Conservation (phyloP, 176 grass and related monocot species). For the Dactylis glomerata region DNA sequence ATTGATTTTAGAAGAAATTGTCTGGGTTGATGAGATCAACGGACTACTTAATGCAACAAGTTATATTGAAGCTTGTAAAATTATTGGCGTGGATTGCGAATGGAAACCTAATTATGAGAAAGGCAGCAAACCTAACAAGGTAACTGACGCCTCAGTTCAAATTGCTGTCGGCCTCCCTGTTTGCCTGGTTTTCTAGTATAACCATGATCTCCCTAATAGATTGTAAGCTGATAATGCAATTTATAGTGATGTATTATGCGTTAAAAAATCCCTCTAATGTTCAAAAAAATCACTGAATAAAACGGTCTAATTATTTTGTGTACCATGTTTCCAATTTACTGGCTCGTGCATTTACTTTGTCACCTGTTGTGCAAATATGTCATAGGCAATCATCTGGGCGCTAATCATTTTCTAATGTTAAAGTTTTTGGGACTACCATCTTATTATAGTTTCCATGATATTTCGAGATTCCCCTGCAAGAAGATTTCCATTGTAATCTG, state of each 20-base stretch:
- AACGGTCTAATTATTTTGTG: neutral
- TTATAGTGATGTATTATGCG: neutral
- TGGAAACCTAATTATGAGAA: slow-evolving; percentile 98
- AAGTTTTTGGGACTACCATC: neutral
- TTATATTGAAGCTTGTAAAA: slow-evolving; percentile 84
- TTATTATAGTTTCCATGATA: neutral
- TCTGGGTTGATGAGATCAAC: slow-evolving; percentile 84
- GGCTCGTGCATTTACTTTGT: neutral
- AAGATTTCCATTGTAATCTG: neutral
- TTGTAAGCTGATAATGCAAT: neutral
- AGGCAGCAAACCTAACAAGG: slow-evolving; percentile 80
- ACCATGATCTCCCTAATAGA: neutral
- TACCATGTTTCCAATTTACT: neutral
- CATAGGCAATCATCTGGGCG: slow-evolving; percentile 1
- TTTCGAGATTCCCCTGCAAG: neutral
- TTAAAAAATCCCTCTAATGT: neutral
- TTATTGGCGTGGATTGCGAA: slow-evolving; percentile 87
- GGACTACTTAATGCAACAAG: slow-evolving; percentile 60
- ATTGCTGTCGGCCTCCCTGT: neutral
- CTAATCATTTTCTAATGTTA: slow-evolving; percentile 6
- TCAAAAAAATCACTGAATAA: neutral
- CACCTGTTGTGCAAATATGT: neutral
- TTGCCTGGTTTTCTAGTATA: slow-evolving; percentile 11
- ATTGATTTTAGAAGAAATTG: slow-evolving; percentile 68
- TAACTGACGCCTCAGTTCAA: slow-evolving; percentile 25